Evolutionary conservation across 192 early-diverging fungal species (phyloP), one percentile per base, ranked within the genome.

Genomic region (Coemansia sp.): DNA sequence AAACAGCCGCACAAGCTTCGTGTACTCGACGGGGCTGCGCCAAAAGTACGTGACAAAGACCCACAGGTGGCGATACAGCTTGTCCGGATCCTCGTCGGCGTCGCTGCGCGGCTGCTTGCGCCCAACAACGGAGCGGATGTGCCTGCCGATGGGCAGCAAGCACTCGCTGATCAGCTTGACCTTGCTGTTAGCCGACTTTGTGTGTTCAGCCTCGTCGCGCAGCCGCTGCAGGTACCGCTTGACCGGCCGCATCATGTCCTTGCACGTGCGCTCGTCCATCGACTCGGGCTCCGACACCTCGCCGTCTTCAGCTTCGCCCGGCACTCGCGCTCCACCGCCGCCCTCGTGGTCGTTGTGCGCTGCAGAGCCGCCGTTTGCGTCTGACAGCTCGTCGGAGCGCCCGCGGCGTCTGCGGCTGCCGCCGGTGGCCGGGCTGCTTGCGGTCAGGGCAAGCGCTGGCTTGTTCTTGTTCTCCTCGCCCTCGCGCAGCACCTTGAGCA

Each of bases 401-500:
- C 54, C 68, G 11, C 74, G 65, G 25, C 81, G 71, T 53, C 60
- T 68, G 59, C 65, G 68, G 41, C 72, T 59, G 62, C 41, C 28
- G 36, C 54, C 56, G 19, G 40, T 50, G 37, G 67, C 17, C 29
- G 65, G 29, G 37, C 50, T 62, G 36, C 29, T 41, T 19, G 61
- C 30, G 23, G 60, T 70, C 34, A 62, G 65, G 2, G 22, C 36
- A 27, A 40, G 72, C 9, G 52, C 33, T 34, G 75, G 69, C 30
- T 55, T 71, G 61, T 55, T 69, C 63, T 59, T 71, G 57, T 34
- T 71, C 41, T 73, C 72, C 47, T 91, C 86, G 31, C 82, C 73
- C 38, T 94, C 91, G 4, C 87, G 85, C 27, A 97, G 75, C 6
- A 87, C 83, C 74, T 95, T 92, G 58, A 99, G 79, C 64, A 98